A percentile compares a stretch with the other conserved stretches of the same genome.
Evolutionary conservation across 768 basidiomycete species (phyloP).

Genomic region (Tylopilus subfusipes): DNA sequence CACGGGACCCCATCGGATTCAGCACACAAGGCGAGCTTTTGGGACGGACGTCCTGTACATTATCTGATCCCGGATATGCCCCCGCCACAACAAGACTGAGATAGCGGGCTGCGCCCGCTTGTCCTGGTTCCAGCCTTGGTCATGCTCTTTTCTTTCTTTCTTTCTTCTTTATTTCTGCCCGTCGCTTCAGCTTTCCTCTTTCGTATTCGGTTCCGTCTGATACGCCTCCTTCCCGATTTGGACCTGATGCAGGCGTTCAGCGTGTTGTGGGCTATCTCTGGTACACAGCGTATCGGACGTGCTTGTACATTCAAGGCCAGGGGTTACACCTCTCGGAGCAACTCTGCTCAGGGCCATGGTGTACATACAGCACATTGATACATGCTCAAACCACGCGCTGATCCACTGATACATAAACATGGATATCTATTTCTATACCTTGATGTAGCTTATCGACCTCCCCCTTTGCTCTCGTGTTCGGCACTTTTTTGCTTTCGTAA

Average conservation of each 20-base stretch:
- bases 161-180: not conserved
- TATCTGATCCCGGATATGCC: slow-evolving; percentile 63
- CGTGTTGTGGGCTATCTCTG: slow-evolving; percentile 3
- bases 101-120: slow-evolving; percentile 2
- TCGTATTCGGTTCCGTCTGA: slow-evolving; percentile 5
- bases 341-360: not conserved
- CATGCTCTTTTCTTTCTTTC: not conserved
- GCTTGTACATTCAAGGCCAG: slow-evolving; percentile 1
- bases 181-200: not conserved
- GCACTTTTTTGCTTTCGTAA: not conserved
- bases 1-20: slow-evolving; percentile 22
- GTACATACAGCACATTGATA: not conserved
- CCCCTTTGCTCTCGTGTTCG: not conserved
- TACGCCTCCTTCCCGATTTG: not conserved
- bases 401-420: slow-evolving; percentile 1
- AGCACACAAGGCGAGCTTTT: slow-evolving; percentile 44
- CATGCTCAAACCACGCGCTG: not conserved
- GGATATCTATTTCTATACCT: slow-evolving; percentile 10
- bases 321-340: not conserved
- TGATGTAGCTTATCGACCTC: slow-evolving; percentile 17
- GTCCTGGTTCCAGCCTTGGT: not conserved
- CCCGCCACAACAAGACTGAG: slow-evolving; percentile 28
- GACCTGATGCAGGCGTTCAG: not conserved
- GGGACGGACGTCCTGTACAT: slow-evolving; percentile 45
- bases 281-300: slow-evolving; percentile 1